Percentiles rank a stretch among this genome's conserved stretches.
Conservation (phyloP, 179 eudicot species). For the Vitellaria paradoxa region DNA sequence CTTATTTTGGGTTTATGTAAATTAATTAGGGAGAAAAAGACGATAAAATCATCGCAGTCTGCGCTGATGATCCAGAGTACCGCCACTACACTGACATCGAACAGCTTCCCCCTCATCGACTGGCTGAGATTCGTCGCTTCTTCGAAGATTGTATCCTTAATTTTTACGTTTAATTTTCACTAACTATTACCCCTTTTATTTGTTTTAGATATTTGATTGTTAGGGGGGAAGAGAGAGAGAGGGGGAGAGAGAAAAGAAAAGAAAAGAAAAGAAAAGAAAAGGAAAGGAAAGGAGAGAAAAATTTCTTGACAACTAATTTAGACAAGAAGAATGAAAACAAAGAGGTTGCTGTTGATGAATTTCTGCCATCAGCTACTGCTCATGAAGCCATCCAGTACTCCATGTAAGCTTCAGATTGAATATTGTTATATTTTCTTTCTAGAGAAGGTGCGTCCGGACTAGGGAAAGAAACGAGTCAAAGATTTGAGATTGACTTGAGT, state of each 20-base stretch:
- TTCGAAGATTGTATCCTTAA: conserved; percentile 85
- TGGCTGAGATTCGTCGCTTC: conserved; percentile 72
- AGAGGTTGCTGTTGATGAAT: conserved; percentile 80
- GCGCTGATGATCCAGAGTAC: conserved; percentile 94
- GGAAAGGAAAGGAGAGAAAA: no score
- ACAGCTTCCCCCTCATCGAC: conserved; percentile 83
- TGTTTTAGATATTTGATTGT: neutral
- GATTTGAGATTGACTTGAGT: neutral
- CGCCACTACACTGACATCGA: conserved; percentile 70
- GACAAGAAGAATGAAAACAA: conserved; percentile 97
- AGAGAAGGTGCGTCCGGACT: no score
- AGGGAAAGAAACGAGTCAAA: neutral
- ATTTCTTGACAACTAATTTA: conserved; percentile 33
- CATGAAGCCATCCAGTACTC: conserved; percentile 76
- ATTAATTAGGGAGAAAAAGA: conserved; percentile 64
- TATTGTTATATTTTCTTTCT: neutral
- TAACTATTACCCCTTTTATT: neutral
- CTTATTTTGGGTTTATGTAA: no score
- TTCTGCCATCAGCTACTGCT: conserved; percentile 63
- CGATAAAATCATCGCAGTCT: conserved; percentile 88
- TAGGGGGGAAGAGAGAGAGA: no score
- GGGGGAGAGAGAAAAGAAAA: no score
- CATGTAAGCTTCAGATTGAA: conserved; percentile 40
- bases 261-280: no score
- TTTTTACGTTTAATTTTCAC: neutral